Conservation (phyloP, 78 protist species). For the Salpingoeca rosetta region DNA sequence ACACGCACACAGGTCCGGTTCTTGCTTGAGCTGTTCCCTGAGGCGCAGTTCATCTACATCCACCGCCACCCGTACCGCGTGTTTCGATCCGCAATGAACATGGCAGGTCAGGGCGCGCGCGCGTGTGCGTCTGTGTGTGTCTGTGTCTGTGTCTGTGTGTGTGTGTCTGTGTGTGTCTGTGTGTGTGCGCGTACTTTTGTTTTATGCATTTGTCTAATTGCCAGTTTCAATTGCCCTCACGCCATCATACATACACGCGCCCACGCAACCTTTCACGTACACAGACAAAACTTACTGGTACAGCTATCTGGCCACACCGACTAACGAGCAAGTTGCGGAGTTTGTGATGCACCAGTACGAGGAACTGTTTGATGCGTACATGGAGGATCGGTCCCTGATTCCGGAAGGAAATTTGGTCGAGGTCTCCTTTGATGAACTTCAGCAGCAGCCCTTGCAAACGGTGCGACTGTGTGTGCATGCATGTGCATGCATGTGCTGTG, state of each 20-base stretch:
- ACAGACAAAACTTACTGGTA: background rate
- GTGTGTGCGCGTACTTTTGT: background rate
- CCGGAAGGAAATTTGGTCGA: background rate
- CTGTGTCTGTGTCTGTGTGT: too few species aligned
- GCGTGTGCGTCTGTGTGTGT: too few species aligned
- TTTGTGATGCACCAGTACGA: background rate
- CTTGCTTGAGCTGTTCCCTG: background rate
- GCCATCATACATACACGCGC: too few species aligned
- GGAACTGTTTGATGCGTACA: background rate
- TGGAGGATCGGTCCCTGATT: background rate
- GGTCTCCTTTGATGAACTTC: background rate
- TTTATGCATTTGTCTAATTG: background rate
- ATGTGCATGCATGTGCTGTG: too few species aligned
- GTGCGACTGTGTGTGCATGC: too few species aligned
- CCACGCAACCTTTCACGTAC: background rate
- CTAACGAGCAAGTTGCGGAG: background rate
- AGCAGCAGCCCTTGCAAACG: background rate
- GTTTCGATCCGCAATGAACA: background rate
- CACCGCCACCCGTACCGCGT: background rate
- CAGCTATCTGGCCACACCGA: background rate
- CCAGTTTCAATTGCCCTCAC: too few species aligned
- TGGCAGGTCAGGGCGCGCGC: too few species aligned
- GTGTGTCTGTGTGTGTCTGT: too few species aligned
- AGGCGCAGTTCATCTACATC: background rate
- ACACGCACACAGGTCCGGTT: background rate